phyloP scores from a whole-genome alignment of 2,329 filamentous ascomycete species.

The Penicillium olsonii region DNA sequence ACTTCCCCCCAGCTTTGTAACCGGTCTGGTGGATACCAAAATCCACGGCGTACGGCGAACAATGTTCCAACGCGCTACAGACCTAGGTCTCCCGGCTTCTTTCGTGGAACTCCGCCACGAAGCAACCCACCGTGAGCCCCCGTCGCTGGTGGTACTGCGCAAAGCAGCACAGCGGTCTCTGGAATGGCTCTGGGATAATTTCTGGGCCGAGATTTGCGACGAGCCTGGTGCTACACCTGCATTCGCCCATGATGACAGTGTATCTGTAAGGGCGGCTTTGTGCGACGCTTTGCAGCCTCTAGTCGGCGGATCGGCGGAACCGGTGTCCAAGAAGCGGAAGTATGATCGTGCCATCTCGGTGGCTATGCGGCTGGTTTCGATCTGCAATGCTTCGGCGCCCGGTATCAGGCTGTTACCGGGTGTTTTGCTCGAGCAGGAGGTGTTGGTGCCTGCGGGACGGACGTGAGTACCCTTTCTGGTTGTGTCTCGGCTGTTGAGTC shows the following conservation, averaged over 20 bases:
- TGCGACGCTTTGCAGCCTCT: conserved; percentile 21
- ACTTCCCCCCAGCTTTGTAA: conserved; percentile 42
- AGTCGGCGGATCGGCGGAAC: conserved; percentile 12
- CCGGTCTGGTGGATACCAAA: conserved; percentile 47
- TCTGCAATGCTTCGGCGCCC: conserved; percentile 26
- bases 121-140: conserved; percentile 85
- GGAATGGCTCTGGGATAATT: conserved; percentile 85
- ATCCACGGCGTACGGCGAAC: conserved; percentile 43
- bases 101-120: conserved; percentile 91
- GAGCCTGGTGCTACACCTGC: conserved; percentile 8
- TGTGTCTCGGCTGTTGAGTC: neutral
- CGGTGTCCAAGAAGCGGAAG: conserved; percentile 33
- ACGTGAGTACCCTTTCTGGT: conserved; percentile 26
- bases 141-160: conserved; percentile 71
- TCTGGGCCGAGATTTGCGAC: conserved; percentile 65
- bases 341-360: conserved; percentile 24
- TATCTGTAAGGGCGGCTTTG: conserved; percentile 21
- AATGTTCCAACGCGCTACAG: conserved; percentile 48
- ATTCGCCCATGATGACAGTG: conserved; percentile 11
- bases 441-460: conserved; percentile 29
- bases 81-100: conserved; percentile 55
- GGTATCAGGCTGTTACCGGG: conserved; percentile 23
- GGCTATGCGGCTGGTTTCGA: conserved; percentile 28
- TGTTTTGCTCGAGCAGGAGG: conserved; percentile 29
- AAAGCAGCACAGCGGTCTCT: conserved; percentile 70